Percentiles rank a stretch among this genome's conserved stretches.
Evolutionary conservation across 192 early-diverging fungal genomes (phyloP).

Genomic region (Umbelopsis vinacea): DNA sequence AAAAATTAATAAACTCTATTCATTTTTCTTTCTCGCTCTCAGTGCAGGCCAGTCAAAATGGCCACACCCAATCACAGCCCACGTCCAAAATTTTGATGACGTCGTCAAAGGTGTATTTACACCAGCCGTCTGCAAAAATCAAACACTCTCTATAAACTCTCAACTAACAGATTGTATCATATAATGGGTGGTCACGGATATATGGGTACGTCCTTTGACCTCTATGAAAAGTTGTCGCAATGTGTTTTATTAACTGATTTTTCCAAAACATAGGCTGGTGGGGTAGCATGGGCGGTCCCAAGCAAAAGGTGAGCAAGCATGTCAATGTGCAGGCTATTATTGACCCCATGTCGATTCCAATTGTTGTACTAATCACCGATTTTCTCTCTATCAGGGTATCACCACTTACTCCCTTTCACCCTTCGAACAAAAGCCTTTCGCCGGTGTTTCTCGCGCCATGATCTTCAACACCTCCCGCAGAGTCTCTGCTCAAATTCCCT

Average conservation of each 20-base stretch:
- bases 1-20: no score
- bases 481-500: constrained; percentile 54
- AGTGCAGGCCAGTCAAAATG: no score
- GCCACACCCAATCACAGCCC: not conserved
- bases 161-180: constrained; percentile 16
- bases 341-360: not conserved
- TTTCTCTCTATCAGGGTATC: constrained; percentile 44
- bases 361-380: not conserved
- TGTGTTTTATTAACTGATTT: not conserved
- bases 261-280: constrained; percentile 48
- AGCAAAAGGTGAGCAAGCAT: constrained; percentile 44
- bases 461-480: constrained; percentile 69
- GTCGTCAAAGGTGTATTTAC: constrained; percentile 7
- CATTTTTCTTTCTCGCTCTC: no score
- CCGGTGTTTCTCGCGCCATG: constrained; percentile 58
- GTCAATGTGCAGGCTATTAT: constrained; percentile 16
- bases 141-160: constrained; percentile 17
- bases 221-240: not conserved
- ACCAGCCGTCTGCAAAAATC: not conserved
- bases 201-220: constrained; percentile 21
- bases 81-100: constrained; percentile 2
- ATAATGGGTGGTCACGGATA: constrained; percentile 31
- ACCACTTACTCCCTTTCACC: constrained; percentile 63
- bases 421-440: constrained; percentile 66
- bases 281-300: constrained; percentile 62